These are phyloP conservation scores for Acer campestre DNA, from an alignment of 345 rosid genomes.

Conservation along the genomic window DNA sequence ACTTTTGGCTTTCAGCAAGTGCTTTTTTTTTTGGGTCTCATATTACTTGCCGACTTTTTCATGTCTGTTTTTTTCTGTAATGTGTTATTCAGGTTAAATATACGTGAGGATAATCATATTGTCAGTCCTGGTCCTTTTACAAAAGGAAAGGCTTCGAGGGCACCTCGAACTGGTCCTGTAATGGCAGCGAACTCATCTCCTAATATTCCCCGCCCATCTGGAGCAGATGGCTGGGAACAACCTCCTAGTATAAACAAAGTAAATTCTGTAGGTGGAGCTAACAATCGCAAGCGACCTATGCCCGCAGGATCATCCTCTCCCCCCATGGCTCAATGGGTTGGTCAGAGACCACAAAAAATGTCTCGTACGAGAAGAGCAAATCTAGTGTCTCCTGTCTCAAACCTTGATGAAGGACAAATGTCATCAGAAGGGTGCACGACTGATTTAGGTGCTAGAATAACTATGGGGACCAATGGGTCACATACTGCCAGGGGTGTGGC, in stretches of 20 bases:
- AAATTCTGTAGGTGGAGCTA: conserved; percentile 34
- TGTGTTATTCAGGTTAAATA: conserved; percentile 41
- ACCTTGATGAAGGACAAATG: conserved; percentile 47
- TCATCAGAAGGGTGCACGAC: conserved; percentile 42
- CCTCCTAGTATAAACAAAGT: conserved; percentile 38
- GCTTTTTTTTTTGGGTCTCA: conserved; percentile 1
- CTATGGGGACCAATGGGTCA: conserved; percentile 34
- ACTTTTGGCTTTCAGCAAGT: background rate
- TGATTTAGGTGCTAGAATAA: conserved; percentile 38
- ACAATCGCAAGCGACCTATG: conserved; percentile 49
- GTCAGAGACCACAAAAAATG: conserved; percentile 60
- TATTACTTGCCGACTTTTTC: conserved; percentile 5
- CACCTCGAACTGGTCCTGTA: conserved; percentile 46
- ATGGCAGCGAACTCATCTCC: conserved; percentile 39
- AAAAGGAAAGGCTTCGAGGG: conserved; percentile 57
- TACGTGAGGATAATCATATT: conserved; percentile 37
- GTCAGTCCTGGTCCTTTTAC: conserved; percentile 33
- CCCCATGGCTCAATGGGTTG: conserved; percentile 59
- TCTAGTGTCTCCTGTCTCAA: conserved; percentile 56
- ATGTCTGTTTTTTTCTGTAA: conserved; percentile 1
- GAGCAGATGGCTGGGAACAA: conserved; percentile 47
- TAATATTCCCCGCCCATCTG: conserved; percentile 39
- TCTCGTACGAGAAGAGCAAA: conserved; percentile 60
- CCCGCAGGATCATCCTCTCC: conserved; percentile 53
- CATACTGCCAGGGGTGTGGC: conserved; percentile 32